Conservation (phyloP, 2,329 filamentous ascomycete genomes). For the Trichoderma pleuroti region DNA sequence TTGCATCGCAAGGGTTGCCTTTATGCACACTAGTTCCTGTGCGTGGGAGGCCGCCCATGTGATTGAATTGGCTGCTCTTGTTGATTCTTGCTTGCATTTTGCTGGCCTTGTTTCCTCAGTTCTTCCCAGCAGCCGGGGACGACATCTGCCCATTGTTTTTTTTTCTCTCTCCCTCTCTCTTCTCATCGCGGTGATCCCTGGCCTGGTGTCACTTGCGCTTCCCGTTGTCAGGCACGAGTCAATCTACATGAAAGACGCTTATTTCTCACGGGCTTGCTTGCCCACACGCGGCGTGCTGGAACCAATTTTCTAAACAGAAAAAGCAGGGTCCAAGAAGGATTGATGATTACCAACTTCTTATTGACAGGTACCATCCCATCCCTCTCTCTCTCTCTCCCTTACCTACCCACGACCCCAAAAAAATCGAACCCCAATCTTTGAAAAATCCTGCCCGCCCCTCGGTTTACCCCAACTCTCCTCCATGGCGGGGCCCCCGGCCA, state of each 20-base stretch:
- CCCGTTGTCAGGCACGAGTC: background rate
- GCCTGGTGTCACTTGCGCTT: background rate
- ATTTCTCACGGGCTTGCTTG: background rate
- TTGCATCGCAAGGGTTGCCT: background rate
- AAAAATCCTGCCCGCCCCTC: slow-evolving; percentile 7
- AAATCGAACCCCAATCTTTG: slow-evolving; percentile 2
- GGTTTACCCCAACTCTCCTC: slow-evolving; percentile 17
- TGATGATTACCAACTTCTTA: background rate
- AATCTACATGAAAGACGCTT: background rate
- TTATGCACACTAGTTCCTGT: slow-evolving; percentile 7
- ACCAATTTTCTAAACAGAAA: background rate
- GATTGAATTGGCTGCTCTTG: slow-evolving; percentile 3
- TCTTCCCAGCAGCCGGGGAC: background rate
- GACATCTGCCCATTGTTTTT: background rate
- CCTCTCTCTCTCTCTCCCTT: background rate
- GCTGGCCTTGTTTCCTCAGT: background rate
- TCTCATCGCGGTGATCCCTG: background rate
- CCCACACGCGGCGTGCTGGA: background rate
- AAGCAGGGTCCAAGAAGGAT: background rate
- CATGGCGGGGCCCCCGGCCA: slow-evolving; percentile 13
- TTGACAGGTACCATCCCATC: background rate
- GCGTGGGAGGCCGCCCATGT: slow-evolving; percentile 13
- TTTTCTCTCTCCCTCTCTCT: background rate
- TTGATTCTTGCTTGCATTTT: background rate
- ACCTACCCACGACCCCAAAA: slow-evolving; percentile 3